These are phyloP conservation scores for Tubosaeta sp. DNA, from an alignment of 768 basidiomycete genomes.

Conservation along the genomic window DNA sequence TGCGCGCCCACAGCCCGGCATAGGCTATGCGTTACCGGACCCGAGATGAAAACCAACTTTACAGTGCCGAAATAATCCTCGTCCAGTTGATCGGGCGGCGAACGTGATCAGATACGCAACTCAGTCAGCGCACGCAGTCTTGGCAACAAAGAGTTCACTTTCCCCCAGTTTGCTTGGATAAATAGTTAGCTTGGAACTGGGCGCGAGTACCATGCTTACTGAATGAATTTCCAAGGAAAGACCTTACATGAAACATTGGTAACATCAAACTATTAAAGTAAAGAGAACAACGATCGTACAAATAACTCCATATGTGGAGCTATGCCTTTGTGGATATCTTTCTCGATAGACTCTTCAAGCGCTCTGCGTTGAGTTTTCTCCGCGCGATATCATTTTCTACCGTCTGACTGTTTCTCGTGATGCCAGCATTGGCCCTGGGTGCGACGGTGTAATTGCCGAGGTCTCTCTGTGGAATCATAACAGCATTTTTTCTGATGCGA, in stretches of 20 bases:
- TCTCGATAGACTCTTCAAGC: constrained; percentile 59
- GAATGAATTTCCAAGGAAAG: too few species aligned
- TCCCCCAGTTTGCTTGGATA: too few species aligned
- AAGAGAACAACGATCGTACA: constrained; percentile 4
- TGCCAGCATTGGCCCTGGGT: constrained; percentile 54
- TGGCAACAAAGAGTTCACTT: not conserved
- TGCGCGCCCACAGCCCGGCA: not conserved
- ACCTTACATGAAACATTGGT: too few species aligned
- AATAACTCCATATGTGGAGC: not conserved
- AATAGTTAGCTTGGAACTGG: not conserved
- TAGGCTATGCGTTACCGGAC: not conserved
- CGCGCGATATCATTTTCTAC: constrained; percentile 74
- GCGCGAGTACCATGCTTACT: too few species aligned
- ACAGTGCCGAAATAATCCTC: not conserved
- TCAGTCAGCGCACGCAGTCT: not conserved
- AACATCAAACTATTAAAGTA: not conserved
- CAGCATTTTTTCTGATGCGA: constrained; percentile 71
- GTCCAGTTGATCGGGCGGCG: not conserved
- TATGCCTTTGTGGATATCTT: constrained; percentile 36
- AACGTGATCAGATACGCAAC: not conserved
- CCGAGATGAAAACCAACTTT: not conserved
- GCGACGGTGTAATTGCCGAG: constrained; percentile 79
- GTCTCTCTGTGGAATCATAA: constrained; percentile 75
- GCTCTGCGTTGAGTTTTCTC: constrained; percentile 69
- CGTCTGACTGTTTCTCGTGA: constrained; percentile 43